Percentiles rank a stretch among this genome's conserved stretches.
phyloP scores from a whole-genome alignment of 495 filamentous ascomycete genomes.

The Penicilliopsis zonata region DNA sequence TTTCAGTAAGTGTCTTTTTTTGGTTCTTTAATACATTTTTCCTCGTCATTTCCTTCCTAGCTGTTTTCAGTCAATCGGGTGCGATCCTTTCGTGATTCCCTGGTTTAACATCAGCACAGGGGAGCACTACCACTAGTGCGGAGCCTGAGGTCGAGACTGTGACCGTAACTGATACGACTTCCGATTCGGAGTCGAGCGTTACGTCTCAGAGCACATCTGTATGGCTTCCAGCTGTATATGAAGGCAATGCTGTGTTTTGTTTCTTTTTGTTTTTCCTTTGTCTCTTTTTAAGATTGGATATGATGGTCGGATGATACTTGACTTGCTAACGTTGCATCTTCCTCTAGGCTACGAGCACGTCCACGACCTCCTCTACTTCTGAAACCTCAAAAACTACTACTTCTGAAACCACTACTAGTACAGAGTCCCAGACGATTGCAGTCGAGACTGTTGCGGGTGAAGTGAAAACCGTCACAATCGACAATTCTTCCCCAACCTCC shows the following conservation, averaged over 20 bases:
- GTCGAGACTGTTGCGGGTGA: conserved; percentile 35
- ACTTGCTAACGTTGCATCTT: too few relatives aligned
- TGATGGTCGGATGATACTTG: too few relatives aligned
- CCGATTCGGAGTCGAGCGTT: conserved; percentile 2
- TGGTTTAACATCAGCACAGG: conserved; percentile 8
- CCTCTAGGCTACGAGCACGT: too few relatives aligned
- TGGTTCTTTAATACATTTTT: background rate
- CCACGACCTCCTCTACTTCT: conserved; percentile 3
- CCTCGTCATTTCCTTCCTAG: conserved; percentile 5
- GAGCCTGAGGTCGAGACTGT: conserved; percentile 2
- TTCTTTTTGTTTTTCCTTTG: too few relatives aligned
- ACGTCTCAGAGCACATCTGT: conserved; percentile 5
- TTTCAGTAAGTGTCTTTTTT: conserved; percentile 7
- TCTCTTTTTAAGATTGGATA: too few relatives aligned
- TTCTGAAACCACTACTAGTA: conserved; percentile 25
- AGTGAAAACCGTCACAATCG: conserved; percentile 40
- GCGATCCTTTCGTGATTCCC: conserved; percentile 4
- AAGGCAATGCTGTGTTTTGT: background rate
- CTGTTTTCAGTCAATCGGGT: conserved; percentile 5
- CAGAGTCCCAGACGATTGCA: conserved; percentile 13
- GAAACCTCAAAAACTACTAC: conserved; percentile 18
- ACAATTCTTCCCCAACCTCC: conserved; percentile 17
- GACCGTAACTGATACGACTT: conserved; percentile 5
- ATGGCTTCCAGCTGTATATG: conserved; percentile 1
- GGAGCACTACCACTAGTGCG: conserved; percentile 4